Evolutionary conservation across 768 basidiomycete species (phyloP), one percentile per base, ranked within the genome.

Genomic region (Mycena sanguinolenta): DNA sequence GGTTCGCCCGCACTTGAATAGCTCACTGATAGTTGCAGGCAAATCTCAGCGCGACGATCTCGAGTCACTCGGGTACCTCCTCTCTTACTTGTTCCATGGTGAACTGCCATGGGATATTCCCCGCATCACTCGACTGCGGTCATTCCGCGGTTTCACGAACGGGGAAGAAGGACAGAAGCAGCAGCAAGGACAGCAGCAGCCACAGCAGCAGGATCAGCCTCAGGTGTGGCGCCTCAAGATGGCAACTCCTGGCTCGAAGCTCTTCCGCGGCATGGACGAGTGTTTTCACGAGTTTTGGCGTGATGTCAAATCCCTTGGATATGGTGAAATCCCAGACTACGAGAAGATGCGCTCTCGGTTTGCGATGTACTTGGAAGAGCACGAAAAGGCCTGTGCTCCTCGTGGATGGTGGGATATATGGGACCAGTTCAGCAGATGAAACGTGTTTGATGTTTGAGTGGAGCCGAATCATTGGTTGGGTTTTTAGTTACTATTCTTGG

Each of bases 11-110:
- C 42, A 30, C 2, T 25, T 10, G 4, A 30, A 9, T 4, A 19
- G 34, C 12, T 17, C 13, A 4, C n/a, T 49, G 28, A n/a, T 21
- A 9, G 12, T 32, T 4, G 2, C 34, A 81, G 81, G 75, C n/a
- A 79, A 79, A 62, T 80, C 79, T 17, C 79, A 79, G 52, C 74
- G 80, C 28, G 81, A 83, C 70, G 80, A 83, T 62, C 72, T 84
- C 23, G 82, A 84, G 61, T 79, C 80, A 3, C 73, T 83, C 21
- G 82, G 77, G 1, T 82, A 80, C 63, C 74, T 82, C 21, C 75
- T 82, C 10, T 78, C 82, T 6, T 80, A 76, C 62, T 73, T 83
- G 46, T 70, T 71, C 46, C 78, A 80, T 44, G 80, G 77, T 2
- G 53, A 65, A 13, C 73, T 83, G 4, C 82, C 83, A 23, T 83